Base-by-base conservation (phyloP, 148 eudicot genomes). In the Polygonum aviculare region DNA sequence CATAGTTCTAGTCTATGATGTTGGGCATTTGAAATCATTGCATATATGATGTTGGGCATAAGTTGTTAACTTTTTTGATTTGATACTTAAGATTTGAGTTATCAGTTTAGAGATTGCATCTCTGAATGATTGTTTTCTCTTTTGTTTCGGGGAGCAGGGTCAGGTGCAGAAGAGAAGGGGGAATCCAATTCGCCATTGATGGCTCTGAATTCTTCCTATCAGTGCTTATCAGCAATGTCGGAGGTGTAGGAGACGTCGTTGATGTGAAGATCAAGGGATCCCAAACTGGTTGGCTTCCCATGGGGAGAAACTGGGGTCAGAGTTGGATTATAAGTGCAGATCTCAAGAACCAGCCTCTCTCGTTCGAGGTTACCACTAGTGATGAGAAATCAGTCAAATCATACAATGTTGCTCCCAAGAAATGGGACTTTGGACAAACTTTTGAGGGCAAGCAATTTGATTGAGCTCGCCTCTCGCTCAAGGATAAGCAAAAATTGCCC, bases 311-410 rank as follows among this genome's bases (percentile, higher is more conserved):
- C 45, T 89, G 97, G 97, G 96, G 97, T 33, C 95, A 88, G 60
- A 88, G 90, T 82, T 94, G 98, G 97, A 93, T 90, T 74, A 82
- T 94, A 60, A 90, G 87, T 74, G 96, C 93, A 3, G 93, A 94
- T 75, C 57, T 94, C 52, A 90, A 84, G 85, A 88, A 86, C 15
- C 97, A 92, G 51, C 95, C 93, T 44, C 89, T 92, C 52, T 94
- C 96, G 38, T 92, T 92, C 75, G 97, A 94, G 81, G 76, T 90
- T 65, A 92, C 97, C 8, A 85, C 85, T 51, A 89, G 98, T 63
- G 98, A 92, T 70, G 87, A 92, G 12, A 86, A 84, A 69, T 87
- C 89, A 18, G 80, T 92, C 60, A 87, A 81, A 49, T 86, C 96
- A 50, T 94, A 90, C 78, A 89, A 73, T 78, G 97, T 90, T 60